A percentile compares a stretch with the other conserved stretches of the same genome.
Conservation (phyloP, 2,329 filamentous ascomycete genomes). For the Alternaria sp. region DNA sequence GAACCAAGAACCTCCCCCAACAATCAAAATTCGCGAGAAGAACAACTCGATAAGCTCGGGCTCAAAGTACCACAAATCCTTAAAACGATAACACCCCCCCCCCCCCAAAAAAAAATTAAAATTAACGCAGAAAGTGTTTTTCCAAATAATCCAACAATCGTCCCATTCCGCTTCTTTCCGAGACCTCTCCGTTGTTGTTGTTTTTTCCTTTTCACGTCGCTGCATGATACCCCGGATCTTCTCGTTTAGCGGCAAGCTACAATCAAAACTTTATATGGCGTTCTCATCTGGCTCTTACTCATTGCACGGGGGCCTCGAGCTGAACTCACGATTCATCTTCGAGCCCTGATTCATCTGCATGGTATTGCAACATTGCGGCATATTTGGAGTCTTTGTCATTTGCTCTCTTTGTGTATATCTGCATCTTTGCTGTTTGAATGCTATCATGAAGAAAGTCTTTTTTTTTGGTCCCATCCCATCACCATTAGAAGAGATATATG, state of each 20-base stretch:
- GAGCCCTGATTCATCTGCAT: slow-evolving; percentile 7
- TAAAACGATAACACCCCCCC: slow-evolving; percentile 26
- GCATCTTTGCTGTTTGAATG: not conserved
- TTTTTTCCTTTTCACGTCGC: slow-evolving; percentile 24
- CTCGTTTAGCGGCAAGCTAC: slow-evolving; percentile 28
- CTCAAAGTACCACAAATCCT: slow-evolving; percentile 28
- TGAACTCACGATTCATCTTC: slow-evolving; percentile 9
- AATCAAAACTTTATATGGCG: slow-evolving; percentile 15
- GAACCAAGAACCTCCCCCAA: slow-evolving; percentile 33
- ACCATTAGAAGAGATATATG: slow-evolving; percentile 8
- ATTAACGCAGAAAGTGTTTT: slow-evolving; percentile 5
- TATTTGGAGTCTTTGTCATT: slow-evolving; percentile 13
- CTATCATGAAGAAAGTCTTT: slow-evolving; percentile 4
- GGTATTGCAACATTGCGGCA: slow-evolving; percentile 14
- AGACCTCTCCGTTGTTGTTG: not conserved
- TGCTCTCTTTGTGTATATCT: slow-evolving; percentile 9
- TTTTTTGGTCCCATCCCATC: not conserved
- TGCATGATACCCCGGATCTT: slow-evolving; percentile 41
- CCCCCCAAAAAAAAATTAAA: slow-evolving; percentile 3
- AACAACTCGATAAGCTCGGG: slow-evolving; percentile 36
- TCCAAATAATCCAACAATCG: not conserved
- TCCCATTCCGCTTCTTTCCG: not conserved
- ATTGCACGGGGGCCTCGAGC: slow-evolving; percentile 1
- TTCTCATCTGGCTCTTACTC: slow-evolving; percentile 11
- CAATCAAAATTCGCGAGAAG: slow-evolving; percentile 39